Evolutionary conservation across 176 grass and related monocot species (phyloP), one percentile per base, ranked within the genome.

Genomic region (Eragrostis nindensis): DNA sequence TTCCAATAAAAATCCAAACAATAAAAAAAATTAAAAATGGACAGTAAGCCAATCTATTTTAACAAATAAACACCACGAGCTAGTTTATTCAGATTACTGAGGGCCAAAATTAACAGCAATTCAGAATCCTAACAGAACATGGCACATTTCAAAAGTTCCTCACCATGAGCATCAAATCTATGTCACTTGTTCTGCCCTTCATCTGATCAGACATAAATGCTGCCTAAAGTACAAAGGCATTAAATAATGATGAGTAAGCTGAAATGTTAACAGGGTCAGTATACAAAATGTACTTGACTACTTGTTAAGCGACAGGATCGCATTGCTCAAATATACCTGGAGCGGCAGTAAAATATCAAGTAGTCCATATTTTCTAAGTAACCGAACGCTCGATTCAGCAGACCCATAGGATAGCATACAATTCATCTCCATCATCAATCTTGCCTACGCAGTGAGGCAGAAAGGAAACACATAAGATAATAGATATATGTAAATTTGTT

Each of bases 311-410:
- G 56, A 46, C 40, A 52, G 24, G 54, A 54, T 54, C 0, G 1
- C 55, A 18, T 71, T 76, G 54, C 14, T 85, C 43, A 66, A 94
- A 71, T 66, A 36, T 83, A 97, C 92, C 80, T 97, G 92, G 67
- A 97, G 85, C 68, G 94, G 94, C 22, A 97, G 77, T 64, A 97
- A 89, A 78, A 94, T 80, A 86, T 92, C 81, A 54, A 97, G 92
- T 72, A 97, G 85, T 82, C 86, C 73, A 30, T 92, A 97, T 81
- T 89, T 92, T 66, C 71, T 84, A 64, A 97, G 95, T 47, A 92
- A 90, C 48, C 44, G 70, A 88, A 97, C 48, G n/a, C 87, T 90
- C 67, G 90, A 81, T 26, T 56, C 82, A 65, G 92, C 92, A 22
- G 92, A 85, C 41, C 95, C 95, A 90, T 97, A 90, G 44, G 92